Conservation (phyloP, 2,329 filamentous ascomycete species). For the Chrysosporium keratinophilum region DNA sequence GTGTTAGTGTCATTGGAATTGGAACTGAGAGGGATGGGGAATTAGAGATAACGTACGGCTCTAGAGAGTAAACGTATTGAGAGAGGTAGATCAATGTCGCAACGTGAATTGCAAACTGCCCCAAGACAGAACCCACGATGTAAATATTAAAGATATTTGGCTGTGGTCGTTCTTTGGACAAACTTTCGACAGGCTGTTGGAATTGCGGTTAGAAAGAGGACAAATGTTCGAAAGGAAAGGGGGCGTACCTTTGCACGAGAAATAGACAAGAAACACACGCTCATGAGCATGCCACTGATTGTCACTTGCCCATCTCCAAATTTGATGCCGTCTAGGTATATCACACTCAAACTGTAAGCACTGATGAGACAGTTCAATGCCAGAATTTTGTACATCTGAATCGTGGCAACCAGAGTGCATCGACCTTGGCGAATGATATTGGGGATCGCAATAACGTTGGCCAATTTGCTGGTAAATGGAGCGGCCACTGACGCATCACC, state of each 20-base stretch:
- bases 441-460: constrained; percentile 91
- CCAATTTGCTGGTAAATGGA: constrained; percentile 93
- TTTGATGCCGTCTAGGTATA: constrained; percentile 97
- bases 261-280: constrained; percentile 96
- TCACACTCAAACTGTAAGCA: constrained; percentile 88
- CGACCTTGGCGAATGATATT: constrained; percentile 98
- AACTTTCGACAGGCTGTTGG: constrained; percentile 66
- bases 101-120: constrained; percentile 94
- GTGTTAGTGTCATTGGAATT: neutral
- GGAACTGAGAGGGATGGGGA: neutral
- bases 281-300: constrained; percentile 99
- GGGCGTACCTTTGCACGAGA: constrained; percentile 69
- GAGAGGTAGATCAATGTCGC: constrained; percentile 89
- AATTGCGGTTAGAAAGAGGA: constrained; percentile 7
- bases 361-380: constrained; percentile 96
- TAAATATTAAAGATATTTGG: constrained; percentile 99
- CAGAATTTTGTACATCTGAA: constrained; percentile 99
- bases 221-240: constrained; percentile 13
- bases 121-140: constrained; percentile 94
- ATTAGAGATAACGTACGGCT: constrained; percentile 54
- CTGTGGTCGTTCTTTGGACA: constrained; percentile 94
- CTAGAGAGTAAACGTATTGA: constrained; percentile 71
- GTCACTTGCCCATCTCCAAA: constrained; percentile 98
- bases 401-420: constrained; percentile 93
- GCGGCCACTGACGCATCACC: constrained; percentile 95